Evolutionary conservation across 768 basidiomycete species (phyloP), one percentile per base, ranked within the genome.

Genomic region (Mycena crocata): DNA sequence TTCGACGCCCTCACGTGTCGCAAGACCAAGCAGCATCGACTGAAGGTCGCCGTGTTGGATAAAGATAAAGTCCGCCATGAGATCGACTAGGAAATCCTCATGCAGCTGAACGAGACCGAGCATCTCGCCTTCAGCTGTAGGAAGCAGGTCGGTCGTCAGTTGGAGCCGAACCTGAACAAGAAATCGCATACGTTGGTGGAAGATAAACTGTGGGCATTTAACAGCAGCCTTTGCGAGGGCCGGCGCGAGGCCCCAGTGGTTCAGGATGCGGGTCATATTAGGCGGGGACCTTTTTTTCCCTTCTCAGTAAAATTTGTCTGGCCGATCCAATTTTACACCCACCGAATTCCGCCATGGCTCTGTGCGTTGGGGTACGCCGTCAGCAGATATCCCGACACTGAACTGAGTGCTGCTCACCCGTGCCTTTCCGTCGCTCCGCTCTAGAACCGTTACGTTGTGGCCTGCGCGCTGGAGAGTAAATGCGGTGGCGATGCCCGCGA

Each of bases 381-480:
- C 40, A 52, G 39, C 31, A 50, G 15, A 19, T 12, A 30, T 64
- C 39, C 32, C 13, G 39, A 31, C 15, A 4, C 9, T 26, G 51
- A 37, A 26, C 30, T 48, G 17, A 57, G 34, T 0, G 19, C 3
- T n/a, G 72, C 82, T 68, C 70, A 84, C 83, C 70, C 73, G 77
- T n/a, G 79, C 74, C n/a, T 78, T 78, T 19, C 82, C 83, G 60
- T 81, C 79, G 21, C 74, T 76, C 64, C 81, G 78, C 72, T 91
- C 90, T 24, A 90, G 74, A 3, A 91, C 82, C 2, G 83, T 77
- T n/a, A 90, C 89, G 34, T 80, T 77, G 76, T 91, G 90, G 8
- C 90, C 90, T 8, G 84, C 84, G 69, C 82, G 83, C 48, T 81
- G 81, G 44, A 91, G 79, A 19, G 85, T 79, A 69, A 83, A 85